Percentiles rank a stretch among this genome's conserved stretches.
phyloP scores from a whole-genome alignment of 148 eudicot species.

The Hydrangea macrophylla region DNA sequence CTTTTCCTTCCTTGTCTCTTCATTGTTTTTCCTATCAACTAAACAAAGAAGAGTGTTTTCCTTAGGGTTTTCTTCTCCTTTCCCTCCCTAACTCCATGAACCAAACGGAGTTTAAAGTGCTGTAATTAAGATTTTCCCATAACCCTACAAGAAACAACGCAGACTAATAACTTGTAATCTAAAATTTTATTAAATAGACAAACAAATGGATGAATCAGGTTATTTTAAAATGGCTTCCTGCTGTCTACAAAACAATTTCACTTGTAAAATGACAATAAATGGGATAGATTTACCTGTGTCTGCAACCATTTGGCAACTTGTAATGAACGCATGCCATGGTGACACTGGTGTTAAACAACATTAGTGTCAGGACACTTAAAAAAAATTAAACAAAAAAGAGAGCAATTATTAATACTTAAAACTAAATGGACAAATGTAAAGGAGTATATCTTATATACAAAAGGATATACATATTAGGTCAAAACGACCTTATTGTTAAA shows the following conservation, averaged over 20 bases:
- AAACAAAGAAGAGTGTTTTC: too few relatives aligned
- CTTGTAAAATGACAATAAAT: background rate
- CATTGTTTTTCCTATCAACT: too few relatives aligned
- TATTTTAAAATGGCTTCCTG: background rate
- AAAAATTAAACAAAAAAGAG: background rate
- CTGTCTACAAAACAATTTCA: background rate
- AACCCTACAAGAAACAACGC: too few relatives aligned
- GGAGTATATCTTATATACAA: background rate
- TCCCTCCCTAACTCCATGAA: too few relatives aligned
- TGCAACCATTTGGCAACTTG: slow-evolving; percentile 96
- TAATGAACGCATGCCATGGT: slow-evolving; percentile 85
- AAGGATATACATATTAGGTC: too few relatives aligned
- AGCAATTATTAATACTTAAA: background rate
- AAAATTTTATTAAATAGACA: background rate
- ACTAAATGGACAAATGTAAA: background rate
- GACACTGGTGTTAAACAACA: slow-evolving; percentile 59
- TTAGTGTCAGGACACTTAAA: slow-evolving; percentile 17
- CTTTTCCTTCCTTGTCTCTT: too few relatives aligned
- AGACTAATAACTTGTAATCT: too few relatives aligned
- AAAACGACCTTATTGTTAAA: too few relatives aligned
- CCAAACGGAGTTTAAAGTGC: too few relatives aligned
- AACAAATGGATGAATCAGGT: background rate
- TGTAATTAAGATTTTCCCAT: too few relatives aligned
- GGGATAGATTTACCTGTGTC: slow-evolving; percentile 54
- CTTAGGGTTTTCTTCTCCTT: too few relatives aligned